These are phyloP conservation scores for Gaeumannomyces sp. DNA, from an alignment of 2,329 filamentous ascomycete genomes.

Conservation along the genomic window DNA sequence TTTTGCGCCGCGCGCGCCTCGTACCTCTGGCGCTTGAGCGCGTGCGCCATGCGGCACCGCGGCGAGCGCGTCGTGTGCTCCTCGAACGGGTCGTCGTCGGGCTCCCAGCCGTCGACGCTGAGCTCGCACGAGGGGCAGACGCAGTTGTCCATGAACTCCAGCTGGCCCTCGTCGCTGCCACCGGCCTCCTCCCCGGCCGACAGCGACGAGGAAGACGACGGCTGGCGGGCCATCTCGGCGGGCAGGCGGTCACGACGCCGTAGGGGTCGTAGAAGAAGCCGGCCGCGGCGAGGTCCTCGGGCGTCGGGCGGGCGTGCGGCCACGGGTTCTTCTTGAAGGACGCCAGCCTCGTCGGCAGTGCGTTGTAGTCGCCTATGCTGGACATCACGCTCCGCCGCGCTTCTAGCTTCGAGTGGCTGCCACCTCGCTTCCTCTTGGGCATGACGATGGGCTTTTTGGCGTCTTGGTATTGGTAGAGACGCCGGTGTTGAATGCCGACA, in stretches of 20 bases:
- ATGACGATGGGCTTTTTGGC: background rate
- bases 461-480: background rate
- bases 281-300: background rate
- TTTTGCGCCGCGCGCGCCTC: background rate
- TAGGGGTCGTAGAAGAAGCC: constrained; percentile 5
- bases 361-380: constrained; percentile 6
- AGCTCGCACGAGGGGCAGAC: constrained; percentile 7
- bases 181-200: too few species aligned
- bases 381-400: background rate
- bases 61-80: background rate
- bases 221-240: background rate
- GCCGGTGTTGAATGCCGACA: too few species aligned
- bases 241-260: background rate
- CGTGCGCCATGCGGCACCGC: background rate
- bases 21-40: constrained; percentile 2
- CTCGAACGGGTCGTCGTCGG: constrained; percentile 8
- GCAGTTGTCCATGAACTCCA: background rate
- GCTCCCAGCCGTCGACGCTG: constrained; percentile 4
- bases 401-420: background rate
- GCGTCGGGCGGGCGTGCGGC: constrained; percentile 3
- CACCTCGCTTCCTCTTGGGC: background rate
- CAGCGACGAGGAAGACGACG: too few species aligned
- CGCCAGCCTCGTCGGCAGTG: background rate
- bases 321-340: background rate
- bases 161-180: background rate